A percentile compares a stretch with the other conserved stretches of the same genome.
phyloP scores from a whole-genome alignment of 106 monocot species.

The Acanthochlamys bracteata region DNA sequence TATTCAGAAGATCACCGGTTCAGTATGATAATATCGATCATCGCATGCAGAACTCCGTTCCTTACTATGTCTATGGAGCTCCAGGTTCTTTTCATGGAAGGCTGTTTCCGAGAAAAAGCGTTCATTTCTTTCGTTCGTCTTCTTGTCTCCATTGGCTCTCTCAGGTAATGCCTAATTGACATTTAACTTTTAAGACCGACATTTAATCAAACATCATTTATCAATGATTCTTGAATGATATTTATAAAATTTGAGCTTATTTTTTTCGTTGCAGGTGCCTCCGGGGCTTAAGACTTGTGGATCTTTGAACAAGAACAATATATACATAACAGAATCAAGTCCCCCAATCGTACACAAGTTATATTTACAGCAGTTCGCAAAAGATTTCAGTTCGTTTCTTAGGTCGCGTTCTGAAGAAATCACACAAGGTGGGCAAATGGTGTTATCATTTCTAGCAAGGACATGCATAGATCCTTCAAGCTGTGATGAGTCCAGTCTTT shows the following conservation, averaged over 20 bases:
- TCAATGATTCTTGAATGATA: background rate
- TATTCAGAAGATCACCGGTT: conserved; percentile 10
- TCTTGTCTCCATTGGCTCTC: conserved; percentile 40
- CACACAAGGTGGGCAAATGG: conserved; percentile 18
- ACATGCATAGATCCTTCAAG: background rate
- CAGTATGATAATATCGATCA: background rate
- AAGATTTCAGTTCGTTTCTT: conserved; percentile 22
- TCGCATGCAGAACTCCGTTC: background rate
- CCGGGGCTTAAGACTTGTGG: background rate
- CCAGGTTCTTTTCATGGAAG: conserved; percentile 60
- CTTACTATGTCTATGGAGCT: conserved; percentile 23
- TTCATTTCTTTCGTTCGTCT: conserved; percentile 51
- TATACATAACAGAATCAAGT: conserved; percentile 9
- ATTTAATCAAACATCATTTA: background rate
- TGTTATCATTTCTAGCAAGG: conserved; percentile 16
- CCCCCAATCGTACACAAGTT: background rate
- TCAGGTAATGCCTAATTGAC: conserved; percentile 33
- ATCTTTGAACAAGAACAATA: conserved; percentile 8
- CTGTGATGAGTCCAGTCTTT: conserved; percentile 6
- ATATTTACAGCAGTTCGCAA: conserved; percentile 19
- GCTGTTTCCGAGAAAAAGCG: conserved; percentile 22
- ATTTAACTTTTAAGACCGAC: background rate
- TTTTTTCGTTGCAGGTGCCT: no score
- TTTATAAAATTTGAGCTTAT: background rate
- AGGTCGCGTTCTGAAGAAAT: conserved; percentile 10